Base-by-base conservation (phyloP, 176 grass and related monocot genomes). In the Oryza brachyantha region DNA sequence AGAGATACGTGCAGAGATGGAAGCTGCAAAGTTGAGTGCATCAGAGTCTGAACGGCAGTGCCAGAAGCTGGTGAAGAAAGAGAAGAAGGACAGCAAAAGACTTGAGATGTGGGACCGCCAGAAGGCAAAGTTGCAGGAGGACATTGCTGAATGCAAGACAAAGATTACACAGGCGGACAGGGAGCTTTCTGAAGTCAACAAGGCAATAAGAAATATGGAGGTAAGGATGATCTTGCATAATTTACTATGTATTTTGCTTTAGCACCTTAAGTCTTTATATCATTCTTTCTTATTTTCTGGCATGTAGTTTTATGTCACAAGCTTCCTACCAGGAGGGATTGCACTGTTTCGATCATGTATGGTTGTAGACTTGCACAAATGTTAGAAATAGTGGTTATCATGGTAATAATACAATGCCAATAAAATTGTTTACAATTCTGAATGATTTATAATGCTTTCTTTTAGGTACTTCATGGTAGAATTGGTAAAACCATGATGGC, bases 1-100 rank as follows among this genome's bases (percentile, higher is more conserved):
- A 7, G 92, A 98, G 78, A 98, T 98, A 77, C 85, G 96, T 46
- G 96, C 96, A 14, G 92, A 98, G 76, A 94, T 95, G 88, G 92
- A 98, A 80, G 96, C 96, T 10, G 88, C 92, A 0, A 98, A 98
- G 73, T 57, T 98, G 70, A 98, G 88, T 73, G 96, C 96, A 46
- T 93, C 89, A 10, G 96, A 98, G 78, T 93, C 92, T 65, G 88
- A 78, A 80, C 84, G 63, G 29, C 86, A 84, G 34, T 92, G 87
- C 64, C 76, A 88, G 61, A 88, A 79, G 29, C 83, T 88, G 63
- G 59, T 80, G 27, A 98, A 66, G 80, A 90, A 91, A 83, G 92
- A 98, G 75, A 98, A 93, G 83, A 94, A 88, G 46, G 87, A 81
- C 39, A 66, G 76, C 67, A 98, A 98, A 85, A 98, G 80, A 73